Evolutionary conservation across 352 stramenopile species (phyloP), one percentile per base, ranked within the genome.

Genomic region (Phytophthora megakarya): DNA sequence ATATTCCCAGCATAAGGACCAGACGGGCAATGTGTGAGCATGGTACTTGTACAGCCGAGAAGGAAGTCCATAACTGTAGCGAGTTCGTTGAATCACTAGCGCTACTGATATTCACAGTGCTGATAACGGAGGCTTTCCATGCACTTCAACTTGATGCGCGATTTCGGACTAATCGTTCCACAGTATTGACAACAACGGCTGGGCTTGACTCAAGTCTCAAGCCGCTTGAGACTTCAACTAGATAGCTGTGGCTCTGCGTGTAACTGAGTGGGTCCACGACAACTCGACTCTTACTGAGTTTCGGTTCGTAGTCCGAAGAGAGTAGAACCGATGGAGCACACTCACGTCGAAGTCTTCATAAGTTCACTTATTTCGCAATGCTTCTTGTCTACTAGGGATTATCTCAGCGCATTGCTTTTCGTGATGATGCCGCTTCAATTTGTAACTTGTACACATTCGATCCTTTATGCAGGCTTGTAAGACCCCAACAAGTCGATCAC

Each of bases 401-500:
- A n/a, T n/a, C n/a, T n/a, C n/a, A n/a, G n/a, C n/a, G n/a, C n/a
- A n/a, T 32, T 32, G 26, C 4, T 9, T 4, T 32, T 32, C 5
- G 26, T 9, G 9, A 9, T 32, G 26, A 32, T 32, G 26, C 9
- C 9, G 26, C 26, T 32, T 18, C 48, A 56, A 37, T 12, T 21
- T 19, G 43, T 35, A 37, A 6, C 19, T 30, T 45, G 7, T 21
- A 35, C n/a, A 40, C 38, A 49, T n/a, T 2, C 18, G 18, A 19
- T 35, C 18, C 40, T 19, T 44, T 22, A 65, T 0, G 19, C 18
- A 12, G 28, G 16, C 37, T 32, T 19, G 23, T 37, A 46, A 3
- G 47, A 32, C 40, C 64, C 35, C 38, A 74, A 40, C 32, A 74
- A 16, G 15, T 69, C 43, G 8, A 72, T 40, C 39, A 75, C 51